Base-by-base conservation (phyloP, 1,284 basidiomycete genomes). In the Sanghuangporus weigelae region DNA sequence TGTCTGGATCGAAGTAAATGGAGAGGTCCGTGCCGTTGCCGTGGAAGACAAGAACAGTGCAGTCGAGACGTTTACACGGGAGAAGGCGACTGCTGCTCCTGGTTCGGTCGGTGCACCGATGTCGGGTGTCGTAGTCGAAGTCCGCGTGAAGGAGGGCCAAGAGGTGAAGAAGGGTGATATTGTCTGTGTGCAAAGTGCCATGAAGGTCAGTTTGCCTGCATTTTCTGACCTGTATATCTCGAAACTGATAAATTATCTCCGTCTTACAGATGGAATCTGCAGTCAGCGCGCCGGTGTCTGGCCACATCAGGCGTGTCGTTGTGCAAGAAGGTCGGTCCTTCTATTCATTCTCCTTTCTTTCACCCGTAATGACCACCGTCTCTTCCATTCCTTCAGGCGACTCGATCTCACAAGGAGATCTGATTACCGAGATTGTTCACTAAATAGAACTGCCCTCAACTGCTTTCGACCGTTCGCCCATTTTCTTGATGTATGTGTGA, bases 1-100 rank as follows among this genome's bases (percentile, higher is more conserved):
- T 74, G 94, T 97, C 69, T 98, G 95, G 93, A 98, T 98, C 74
- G 97, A 99, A 82, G 92, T 96, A 67, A 97, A 97, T 73, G 95
- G 94, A 75, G 95, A 96, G 82, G 91, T 94, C 69, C 93, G 96
- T 71, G 94, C 96, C 38, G 93, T 98, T 48, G 83, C 93, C 65
- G 92, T 99, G 64, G 92, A 96, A 72, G 97, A 99, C 81, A 93
- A 92, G 75, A 94, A 92, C 74, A 97, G 96, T 49, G 95, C 96
- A 16, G 93, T 98, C 68, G 95, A 97, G 77, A 93, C 92, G 48
- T 85, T 97, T 65, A 90, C 90, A 67, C 87, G 97, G 72, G 96
- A 98, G 81, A 97, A 92, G 84, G 94, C 97, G 6, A 89, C 92
- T 3, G 81, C 80, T 67, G 96, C 96, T 73, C 96, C 97, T 65